Base-by-base conservation (phyloP, 345 rosid species). In the Draba incana region DNA sequence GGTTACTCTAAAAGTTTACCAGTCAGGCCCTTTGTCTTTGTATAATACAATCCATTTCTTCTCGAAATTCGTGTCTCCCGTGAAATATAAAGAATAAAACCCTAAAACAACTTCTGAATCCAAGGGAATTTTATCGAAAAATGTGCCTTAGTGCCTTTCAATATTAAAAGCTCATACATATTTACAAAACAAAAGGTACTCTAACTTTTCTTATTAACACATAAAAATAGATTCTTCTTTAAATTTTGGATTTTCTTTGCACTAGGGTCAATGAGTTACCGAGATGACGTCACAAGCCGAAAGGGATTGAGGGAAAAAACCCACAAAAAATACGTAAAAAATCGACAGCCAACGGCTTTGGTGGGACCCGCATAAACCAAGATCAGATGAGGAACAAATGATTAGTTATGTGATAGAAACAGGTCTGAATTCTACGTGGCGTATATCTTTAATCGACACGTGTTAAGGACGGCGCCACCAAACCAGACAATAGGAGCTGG, bases 391-490 rank as follows among this genome's bases (percentile, higher is more conserved):
- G 59, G 57, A 59, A 76, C 65, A 61, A 69, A 81, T 84, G 70
- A 81, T 88, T 82, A 78, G 82, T 49, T 51, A 44, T 31, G 65
- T 55, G 82, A 81, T 69, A 50, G 2, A 45, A 84, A 84, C 86
- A 78, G 75, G 15, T 61, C 30, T 56, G 15, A 25, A 8, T 33
- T 66, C 75, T 81, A 86, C 69, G 78, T 77, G 97, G 72, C 79
- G 0, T 2, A 4, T 24, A 62, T n/a, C 3, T 77, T 64, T 55
- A 44, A 20, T 3, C 64, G 69, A 61, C 73, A 74, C 57, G 62
- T 78, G 68, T 64, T 23, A 75, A 81, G 97, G 89, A 80, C 97
- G 96, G 95, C 95, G 81, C 78, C 88, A 88, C 91, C 86, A 79
- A 83, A 82, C 86, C 76, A 79, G 78, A 71, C 78, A 47, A 14